Evolutionary conservation across 1,139 yeast genomes (phyloP).

Genomic region (Lodderomyces oxycetoniae): DNA sequence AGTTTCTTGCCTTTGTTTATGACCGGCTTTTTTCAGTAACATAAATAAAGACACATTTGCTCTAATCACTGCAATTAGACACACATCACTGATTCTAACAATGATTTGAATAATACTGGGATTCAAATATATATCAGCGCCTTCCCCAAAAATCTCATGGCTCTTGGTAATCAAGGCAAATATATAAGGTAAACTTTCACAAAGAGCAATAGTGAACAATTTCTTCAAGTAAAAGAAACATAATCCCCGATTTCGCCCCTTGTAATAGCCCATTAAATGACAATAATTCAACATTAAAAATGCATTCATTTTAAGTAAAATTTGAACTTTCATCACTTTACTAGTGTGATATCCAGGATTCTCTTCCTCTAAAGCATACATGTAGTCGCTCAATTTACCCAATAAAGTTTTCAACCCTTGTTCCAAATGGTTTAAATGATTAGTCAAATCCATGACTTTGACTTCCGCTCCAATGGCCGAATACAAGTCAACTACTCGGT

Average conservation of each 20-base stretch:
- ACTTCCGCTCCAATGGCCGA: constrained; percentile 7
- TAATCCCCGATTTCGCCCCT: constrained; percentile 19
- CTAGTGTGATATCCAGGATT: constrained; percentile 18
- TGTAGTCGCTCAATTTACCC: constrained; percentile 26
- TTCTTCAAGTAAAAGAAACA: constrained; percentile 29
- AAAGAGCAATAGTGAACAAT: constrained; percentile 22
- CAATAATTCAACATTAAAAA: constrained; percentile 30
- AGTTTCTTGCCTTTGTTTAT: constrained; percentile 8
- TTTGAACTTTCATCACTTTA: constrained; percentile 34
- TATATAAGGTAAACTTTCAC: constrained; percentile 35
- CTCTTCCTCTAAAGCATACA: constrained; percentile 23
- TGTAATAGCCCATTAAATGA: constrained; percentile 32
- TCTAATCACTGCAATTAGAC: constrained; percentile 27
- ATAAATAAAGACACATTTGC: constrained; percentile 20
- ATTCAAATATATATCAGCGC: constrained; percentile 34
- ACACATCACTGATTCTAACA: constrained; percentile 33
- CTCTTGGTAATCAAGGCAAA: constrained; percentile 22
- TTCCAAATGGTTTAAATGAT: constrained; percentile 27
- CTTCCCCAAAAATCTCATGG: constrained; percentile 23
- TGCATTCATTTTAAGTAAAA: constrained; percentile 23
- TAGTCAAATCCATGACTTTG: constrained; percentile 13
- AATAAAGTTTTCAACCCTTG: constrained; percentile 22
- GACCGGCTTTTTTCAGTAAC: constrained; percentile 13
- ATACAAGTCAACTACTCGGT: constrained; percentile 8
- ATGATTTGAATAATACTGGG: constrained; percentile 36